A percentile compares a stretch with the other conserved stretches of the same genome.
phyloP scores from a whole-genome alignment of 208 protist genomes.

The Chromosphaera perkinsii region DNA sequence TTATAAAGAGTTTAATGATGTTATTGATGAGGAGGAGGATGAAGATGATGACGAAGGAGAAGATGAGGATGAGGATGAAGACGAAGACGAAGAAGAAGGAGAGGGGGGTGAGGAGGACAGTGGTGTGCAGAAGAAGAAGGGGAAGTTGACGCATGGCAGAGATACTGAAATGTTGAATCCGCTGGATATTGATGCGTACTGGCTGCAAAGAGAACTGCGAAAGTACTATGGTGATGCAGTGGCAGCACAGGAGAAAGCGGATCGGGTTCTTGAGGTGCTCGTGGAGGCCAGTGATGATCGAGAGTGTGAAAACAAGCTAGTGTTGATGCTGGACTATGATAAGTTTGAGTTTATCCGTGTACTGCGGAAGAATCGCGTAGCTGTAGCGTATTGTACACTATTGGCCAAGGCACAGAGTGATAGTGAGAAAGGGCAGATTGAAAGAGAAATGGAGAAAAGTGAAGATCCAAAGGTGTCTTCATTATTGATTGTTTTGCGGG shows the following conservation, averaged over 20 bases:
- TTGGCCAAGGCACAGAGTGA: constrained; percentile 57
- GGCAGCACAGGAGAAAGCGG: constrained; percentile 58
- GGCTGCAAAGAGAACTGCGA: constrained; percentile 72
- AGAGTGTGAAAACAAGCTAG: constrained; percentile 70
- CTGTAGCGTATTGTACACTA: constrained; percentile 60
- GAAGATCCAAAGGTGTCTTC: constrained; percentile 15
- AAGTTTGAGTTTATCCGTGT: constrained; percentile 79
- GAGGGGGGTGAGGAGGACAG: constrained; percentile 23
- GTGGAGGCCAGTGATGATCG: constrained; percentile 43
- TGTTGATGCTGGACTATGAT: constrained; percentile 67
- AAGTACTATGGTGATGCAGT: constrained; percentile 62
- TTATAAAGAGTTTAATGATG: constrained; percentile 71
- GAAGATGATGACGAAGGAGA: constrained; percentile 62
- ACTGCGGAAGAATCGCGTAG: constrained; percentile 58
- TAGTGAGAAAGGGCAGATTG: constrained; percentile 53
- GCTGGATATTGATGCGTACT: constrained; percentile 72
- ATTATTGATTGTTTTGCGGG: no score
- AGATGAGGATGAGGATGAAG: constrained; percentile 50
- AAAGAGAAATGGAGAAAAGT: constrained; percentile 59
- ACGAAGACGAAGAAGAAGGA: constrained; percentile 36
- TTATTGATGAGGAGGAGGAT: constrained; percentile 52
- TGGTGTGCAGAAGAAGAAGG: constrained; percentile 5
- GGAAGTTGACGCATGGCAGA: constrained; percentile 7
- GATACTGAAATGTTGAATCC: constrained; percentile 47
- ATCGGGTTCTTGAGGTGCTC: constrained; percentile 58